Evolutionary conservation across 2,329 filamentous ascomycete species (phyloP).

Genomic region (Trichoderma koningiopsis): DNA sequence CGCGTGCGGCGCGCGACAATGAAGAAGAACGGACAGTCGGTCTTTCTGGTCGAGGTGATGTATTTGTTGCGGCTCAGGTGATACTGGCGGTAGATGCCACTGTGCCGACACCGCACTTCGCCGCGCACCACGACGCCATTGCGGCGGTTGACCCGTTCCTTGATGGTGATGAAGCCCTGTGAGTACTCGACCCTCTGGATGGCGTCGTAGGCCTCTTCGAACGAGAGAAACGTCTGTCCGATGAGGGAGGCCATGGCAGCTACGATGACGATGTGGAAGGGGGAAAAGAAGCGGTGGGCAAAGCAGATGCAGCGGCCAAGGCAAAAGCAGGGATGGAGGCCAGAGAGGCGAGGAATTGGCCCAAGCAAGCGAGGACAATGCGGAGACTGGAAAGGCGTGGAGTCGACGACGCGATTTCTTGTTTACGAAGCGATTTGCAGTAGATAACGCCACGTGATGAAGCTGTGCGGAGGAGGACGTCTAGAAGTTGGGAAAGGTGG

Average conservation of each 20-base stretch:
- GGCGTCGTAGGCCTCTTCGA: slow-evolving; percentile 23
- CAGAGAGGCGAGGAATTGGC: background rate
- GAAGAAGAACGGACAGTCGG: slow-evolving; percentile 24
- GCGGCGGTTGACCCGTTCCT: slow-evolving; percentile 23
- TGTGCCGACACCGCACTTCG: slow-evolving; percentile 21
- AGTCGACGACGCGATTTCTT: slow-evolving; percentile 17
- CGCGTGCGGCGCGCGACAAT: slow-evolving; percentile 20
- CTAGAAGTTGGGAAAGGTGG: slow-evolving; percentile 1
- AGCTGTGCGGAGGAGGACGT: background rate
- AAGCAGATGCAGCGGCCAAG: background rate
- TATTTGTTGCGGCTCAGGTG: slow-evolving; percentile 24
- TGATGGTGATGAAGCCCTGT: slow-evolving; percentile 21
- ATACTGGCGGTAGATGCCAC: slow-evolving; percentile 23
- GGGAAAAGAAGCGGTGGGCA: no score
- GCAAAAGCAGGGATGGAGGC: background rate
- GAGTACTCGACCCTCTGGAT: slow-evolving; percentile 21
- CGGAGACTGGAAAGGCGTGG: background rate
- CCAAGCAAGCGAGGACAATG: background rate
- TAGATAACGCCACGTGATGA: slow-evolving; percentile 17
- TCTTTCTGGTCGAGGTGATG: slow-evolving; percentile 22
- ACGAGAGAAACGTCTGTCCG: slow-evolving; percentile 22
- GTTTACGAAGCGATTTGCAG: slow-evolving; percentile 17
- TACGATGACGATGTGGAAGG: background rate
- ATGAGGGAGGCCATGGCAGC: slow-evolving; percentile 13
- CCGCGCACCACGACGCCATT: slow-evolving; percentile 22